These are phyloP conservation scores for Penicillium sp. DNA, from an alignment of 2,329 filamentous ascomycete genomes.

Conservation along the genomic window DNA sequence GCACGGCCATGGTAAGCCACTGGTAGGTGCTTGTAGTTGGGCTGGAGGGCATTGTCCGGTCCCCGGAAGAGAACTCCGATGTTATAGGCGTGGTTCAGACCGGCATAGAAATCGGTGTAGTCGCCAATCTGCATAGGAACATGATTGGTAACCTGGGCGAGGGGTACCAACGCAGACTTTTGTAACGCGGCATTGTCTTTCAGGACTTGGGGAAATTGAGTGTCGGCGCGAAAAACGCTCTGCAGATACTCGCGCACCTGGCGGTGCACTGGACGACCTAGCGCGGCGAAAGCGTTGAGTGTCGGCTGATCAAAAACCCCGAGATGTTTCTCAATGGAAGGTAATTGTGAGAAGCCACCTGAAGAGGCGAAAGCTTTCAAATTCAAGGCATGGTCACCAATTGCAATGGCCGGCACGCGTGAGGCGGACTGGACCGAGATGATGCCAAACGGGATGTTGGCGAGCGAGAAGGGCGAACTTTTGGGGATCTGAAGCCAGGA, in stretches of 20 bases:
- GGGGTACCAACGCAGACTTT: constrained; percentile 53
- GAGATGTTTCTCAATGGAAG: constrained; percentile 53
- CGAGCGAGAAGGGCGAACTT: constrained; percentile 64
- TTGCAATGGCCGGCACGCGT: constrained; percentile 62
- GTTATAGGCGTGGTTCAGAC: constrained; percentile 70
- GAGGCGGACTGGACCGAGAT: constrained; percentile 55
- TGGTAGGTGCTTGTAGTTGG: constrained; percentile 75
- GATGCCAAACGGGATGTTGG: constrained; percentile 79
- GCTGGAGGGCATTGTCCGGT: constrained; percentile 64
- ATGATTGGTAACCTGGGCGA: constrained; percentile 58
- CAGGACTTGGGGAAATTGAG: constrained; percentile 55
- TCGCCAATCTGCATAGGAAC: constrained; percentile 73
- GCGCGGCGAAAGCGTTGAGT: constrained; percentile 66
- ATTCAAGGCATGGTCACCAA: constrained; percentile 67
- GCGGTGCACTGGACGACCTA: constrained; percentile 62
- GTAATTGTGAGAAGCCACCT: constrained; percentile 55
- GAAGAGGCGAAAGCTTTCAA: constrained; percentile 56
- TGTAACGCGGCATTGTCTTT: constrained; percentile 57
- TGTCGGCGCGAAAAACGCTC: constrained; percentile 56
- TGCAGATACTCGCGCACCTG: constrained; percentile 66
- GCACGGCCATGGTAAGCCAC: constrained; percentile 77
- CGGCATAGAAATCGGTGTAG: constrained; percentile 82
- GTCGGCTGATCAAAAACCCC: constrained; percentile 59
- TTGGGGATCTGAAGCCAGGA: constrained; percentile 58
- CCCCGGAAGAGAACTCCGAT: constrained; percentile 68